phyloP scores from a whole-genome alignment of 108 stramenopile species.

The Discostella pseudostelligera region DNA sequence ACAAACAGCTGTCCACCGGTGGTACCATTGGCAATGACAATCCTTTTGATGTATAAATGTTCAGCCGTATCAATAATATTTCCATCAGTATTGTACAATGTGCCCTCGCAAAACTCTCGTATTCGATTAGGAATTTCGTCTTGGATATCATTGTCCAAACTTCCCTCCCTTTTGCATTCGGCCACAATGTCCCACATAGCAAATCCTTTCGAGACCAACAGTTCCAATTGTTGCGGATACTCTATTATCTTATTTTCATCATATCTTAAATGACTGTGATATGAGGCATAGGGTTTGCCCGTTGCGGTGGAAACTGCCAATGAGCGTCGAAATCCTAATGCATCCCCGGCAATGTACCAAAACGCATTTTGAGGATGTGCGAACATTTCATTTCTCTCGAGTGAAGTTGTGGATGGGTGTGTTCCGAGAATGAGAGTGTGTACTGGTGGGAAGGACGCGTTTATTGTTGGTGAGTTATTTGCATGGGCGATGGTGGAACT shows the following conservation, averaged over 20 bases:
- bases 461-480: too few species aligned
- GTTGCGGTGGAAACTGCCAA: constrained; percentile 41
- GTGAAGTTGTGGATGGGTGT: constrained; percentile 62
- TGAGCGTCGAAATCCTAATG: constrained; percentile 68
- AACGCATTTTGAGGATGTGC: constrained; percentile 77
- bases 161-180: constrained; percentile 56
- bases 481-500: not conserved
- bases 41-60: constrained; percentile 49
- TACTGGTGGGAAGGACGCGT: constrained; percentile 33
- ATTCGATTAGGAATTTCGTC: constrained; percentile 66
- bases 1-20: constrained; percentile 55
- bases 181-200: constrained; percentile 81
- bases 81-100: constrained; percentile 12
- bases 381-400: constrained; percentile 59
- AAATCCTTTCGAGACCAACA: constrained; percentile 61
- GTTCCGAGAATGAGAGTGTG: constrained; percentile 84
- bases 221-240: constrained; percentile 60
- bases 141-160: constrained; percentile 64
- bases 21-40: constrained; percentile 78
- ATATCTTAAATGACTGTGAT: constrained; percentile 54
- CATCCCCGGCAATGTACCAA: constrained; percentile 86
- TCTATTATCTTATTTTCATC: constrained; percentile 51
- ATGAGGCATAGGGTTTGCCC: constrained; percentile 58
- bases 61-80: constrained; percentile 14
- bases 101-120: constrained; percentile 52